Percentiles rank a stretch among this genome's conserved stretches.
phyloP scores from a whole-genome alignment of 768 basidiomycete species.

The Gymnopilus junonius region DNA sequence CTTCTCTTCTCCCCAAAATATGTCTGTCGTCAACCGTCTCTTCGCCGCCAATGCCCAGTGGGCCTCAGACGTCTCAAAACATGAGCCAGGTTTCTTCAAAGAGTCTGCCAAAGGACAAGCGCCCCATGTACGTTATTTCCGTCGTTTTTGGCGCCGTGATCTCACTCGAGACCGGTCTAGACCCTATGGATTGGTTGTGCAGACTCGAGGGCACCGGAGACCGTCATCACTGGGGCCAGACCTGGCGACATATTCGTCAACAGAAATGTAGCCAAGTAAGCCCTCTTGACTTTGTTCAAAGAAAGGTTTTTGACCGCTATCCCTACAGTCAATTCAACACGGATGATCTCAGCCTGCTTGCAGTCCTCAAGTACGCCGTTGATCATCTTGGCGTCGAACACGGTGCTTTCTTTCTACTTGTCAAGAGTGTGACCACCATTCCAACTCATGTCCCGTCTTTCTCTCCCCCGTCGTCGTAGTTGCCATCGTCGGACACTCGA shows the following conservation, averaged over 20 bases:
- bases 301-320: constrained; percentile 2
- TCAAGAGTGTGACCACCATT: constrained; percentile 24
- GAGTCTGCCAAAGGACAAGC: constrained; percentile 64
- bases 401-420: constrained; percentile 54
- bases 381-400: constrained; percentile 73
- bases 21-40: constrained; percentile 32
- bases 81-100: constrained; percentile 68
- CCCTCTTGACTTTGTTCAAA: not conserved
- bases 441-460: constrained; percentile 32
- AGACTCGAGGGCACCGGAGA: constrained; percentile 86
- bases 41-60: constrained; percentile 65
- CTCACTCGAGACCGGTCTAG: constrained; percentile 35
- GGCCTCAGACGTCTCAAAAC: constrained; percentile 59
- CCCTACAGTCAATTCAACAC: constrained; percentile 68
- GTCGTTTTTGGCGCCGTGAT: not conserved
- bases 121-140: constrained; percentile 55
- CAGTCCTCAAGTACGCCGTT: constrained; percentile 79
- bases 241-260: constrained; percentile 87
- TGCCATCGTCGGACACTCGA: constrained; percentile 80
- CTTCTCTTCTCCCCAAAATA: not conserved
- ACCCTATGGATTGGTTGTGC: constrained; percentile 83
- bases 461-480: constrained; percentile 48
- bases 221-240: constrained; percentile 64
- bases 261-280: constrained; percentile 83
- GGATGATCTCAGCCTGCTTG: constrained; percentile 70